phyloP scores from a whole-genome alignment of 257 asterid species.

The Primulina huaijiensis region DNA sequence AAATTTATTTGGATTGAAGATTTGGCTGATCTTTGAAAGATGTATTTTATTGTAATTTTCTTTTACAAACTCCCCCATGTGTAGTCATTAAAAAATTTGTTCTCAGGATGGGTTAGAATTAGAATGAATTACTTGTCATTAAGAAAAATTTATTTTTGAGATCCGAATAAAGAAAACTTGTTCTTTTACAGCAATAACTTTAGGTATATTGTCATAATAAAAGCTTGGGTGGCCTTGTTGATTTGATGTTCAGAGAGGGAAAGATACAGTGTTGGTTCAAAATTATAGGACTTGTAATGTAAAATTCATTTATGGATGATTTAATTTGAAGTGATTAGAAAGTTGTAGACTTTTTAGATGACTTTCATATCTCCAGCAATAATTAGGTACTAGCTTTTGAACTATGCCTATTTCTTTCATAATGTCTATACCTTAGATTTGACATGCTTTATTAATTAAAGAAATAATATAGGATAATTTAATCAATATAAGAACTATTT shows the following conservation, averaged over 20 bases:
- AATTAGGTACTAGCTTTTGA: background rate
- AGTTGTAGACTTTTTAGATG: background rate
- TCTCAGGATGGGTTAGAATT: slow-evolving; percentile 3
- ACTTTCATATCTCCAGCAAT: background rate
- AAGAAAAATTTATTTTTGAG: background rate
- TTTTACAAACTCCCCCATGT: background rate
- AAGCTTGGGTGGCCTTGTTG: background rate
- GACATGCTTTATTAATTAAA: background rate
- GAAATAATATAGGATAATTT: background rate
- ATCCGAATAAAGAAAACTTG: background rate
- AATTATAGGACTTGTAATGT: background rate
- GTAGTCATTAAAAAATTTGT: background rate
- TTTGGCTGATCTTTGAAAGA: too few species aligned
- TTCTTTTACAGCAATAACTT: background rate
- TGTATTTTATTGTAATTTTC: background rate
- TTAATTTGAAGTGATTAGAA: background rate
- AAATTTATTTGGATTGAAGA: too few species aligned
- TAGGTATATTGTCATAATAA: background rate
- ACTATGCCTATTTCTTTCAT: background rate
- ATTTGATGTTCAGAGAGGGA: background rate
- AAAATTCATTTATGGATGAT: too few species aligned
- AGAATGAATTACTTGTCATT: background rate
- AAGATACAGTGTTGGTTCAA: background rate
- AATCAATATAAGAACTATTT: background rate
- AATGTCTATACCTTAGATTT: background rate